Base-by-base conservation (phyloP, 495 filamentous ascomycete species). In the Usnea hakonensis region DNA sequence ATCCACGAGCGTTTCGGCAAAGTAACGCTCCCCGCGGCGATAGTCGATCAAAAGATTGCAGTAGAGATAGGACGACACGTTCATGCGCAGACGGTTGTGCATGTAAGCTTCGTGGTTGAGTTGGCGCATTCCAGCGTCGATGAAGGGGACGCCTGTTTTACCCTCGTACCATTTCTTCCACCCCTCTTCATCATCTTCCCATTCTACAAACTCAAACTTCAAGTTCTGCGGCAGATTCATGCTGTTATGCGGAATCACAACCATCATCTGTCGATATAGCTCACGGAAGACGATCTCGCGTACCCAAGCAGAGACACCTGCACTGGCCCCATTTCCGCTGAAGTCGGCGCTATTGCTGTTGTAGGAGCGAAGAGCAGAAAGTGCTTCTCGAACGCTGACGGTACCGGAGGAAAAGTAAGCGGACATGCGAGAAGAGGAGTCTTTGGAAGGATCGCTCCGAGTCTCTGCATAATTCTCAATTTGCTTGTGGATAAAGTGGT, bases 11-110 rank as follows among this genome's bases (percentile, higher is more conserved):
- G 71, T 73, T 60, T 78, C 76, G 10, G 74, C 76, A 63, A 78
- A 78, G 54, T 75, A 78, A 2, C 76, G 63, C 58, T 78, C 76
- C 1, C 76, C 76, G 5, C 70, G 58, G 13, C 76, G 67, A 50
- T 77, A 79, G 63, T 79, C 73, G 44, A 79, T 65, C 3, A 79
- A 70, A 21, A 79, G 55, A 33, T 79, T 79, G 43, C 69, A 75
- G 33, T 72, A 72, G 37, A 79, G 61, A 55, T 77, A 79, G 7
- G 58, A 66, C 1, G 64, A 61, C 2, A 72, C 69, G 40, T 77
- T 78, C 76, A 79, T 79, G 14, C 76, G 70, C 23, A 76, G 63
- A 5, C 76, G 75, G 63, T 79, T 79, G 64, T 79, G 76, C 76
- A 79, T 77, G 62, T 77, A 79, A 3, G 74, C 76, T 65, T 78